Conservation (phyloP, 2,329 filamentous ascomycete genomes). For the Colletotrichum sojae region DNA sequence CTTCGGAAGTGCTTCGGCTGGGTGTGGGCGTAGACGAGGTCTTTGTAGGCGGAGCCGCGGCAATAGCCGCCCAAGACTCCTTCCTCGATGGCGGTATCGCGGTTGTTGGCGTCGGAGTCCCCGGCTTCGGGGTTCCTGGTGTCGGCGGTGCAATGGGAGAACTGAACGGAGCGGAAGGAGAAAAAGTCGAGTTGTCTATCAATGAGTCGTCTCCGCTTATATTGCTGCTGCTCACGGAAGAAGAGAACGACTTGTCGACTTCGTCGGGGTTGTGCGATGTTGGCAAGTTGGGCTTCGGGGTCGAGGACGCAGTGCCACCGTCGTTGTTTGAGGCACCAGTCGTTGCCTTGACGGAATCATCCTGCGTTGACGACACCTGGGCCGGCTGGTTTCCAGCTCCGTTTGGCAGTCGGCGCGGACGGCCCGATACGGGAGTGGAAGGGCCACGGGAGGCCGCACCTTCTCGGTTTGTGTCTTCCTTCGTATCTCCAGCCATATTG, state of each 20-base stretch:
- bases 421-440: neutral
- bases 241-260: neutral
- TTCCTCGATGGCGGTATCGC: no score
- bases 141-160: neutral
- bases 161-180: neutral
- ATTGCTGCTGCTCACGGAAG: neutral
- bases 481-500: neutral
- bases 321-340: no score
- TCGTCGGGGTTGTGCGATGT: neutral
- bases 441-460: neutral
- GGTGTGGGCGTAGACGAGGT: neutral
- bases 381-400: no score
- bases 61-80: no score
- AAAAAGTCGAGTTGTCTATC: neutral
- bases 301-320: neutral
- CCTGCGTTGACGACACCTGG: no score
- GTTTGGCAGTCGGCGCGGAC: no score
- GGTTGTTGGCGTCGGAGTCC: no score
- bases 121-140: neutral
- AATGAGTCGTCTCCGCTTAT: neutral
- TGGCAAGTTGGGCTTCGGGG: neutral
- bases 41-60: no score
- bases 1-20: neutral
- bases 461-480: neutral
- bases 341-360: no score